These are phyloP conservation scores for Paraurostyla sp. DNA, from an alignment of 73 alveolate species.

Conservation along the genomic window DNA sequence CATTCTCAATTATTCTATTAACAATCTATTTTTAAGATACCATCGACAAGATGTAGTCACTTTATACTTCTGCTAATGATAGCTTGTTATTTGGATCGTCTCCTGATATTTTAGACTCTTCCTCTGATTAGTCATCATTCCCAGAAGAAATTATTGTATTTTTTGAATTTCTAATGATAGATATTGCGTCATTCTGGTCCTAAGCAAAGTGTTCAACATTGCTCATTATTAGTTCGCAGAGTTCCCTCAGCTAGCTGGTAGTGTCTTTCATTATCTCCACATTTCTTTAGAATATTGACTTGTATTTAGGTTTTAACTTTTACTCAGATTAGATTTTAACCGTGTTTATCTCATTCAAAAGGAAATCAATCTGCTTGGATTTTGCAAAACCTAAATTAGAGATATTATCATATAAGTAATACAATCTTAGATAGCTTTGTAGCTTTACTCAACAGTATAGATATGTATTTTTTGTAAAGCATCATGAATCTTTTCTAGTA, in stretches of 20 bases:
- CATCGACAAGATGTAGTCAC: neutral
- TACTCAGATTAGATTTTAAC: neutral
- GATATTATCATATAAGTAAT: neutral
- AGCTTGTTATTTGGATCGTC: neutral
- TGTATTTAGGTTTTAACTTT: neutral
- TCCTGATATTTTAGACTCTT: neutral
- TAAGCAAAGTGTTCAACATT: neutral
- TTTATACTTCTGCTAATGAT: neutral
- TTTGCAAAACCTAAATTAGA: neutral
- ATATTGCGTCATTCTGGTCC: no score
- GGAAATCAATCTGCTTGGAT: neutral
- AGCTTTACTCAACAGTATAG: slow-evolving; percentile 26
- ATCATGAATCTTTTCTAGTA: slow-evolving; percentile 40
- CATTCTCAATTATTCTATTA: neutral
- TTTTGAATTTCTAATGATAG: no score
- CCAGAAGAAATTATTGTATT: no score
- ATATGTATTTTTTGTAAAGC: neutral
- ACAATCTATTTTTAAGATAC: neutral
- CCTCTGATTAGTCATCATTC: no score
- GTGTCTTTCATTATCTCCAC: slow-evolving; percentile 34
- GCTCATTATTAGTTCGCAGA: neutral
- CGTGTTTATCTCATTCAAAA: neutral
- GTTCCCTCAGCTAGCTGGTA: neutral
- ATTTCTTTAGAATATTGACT: neutral
- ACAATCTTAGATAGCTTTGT: slow-evolving; percentile 1